phyloP scores from a whole-genome alignment of 371 early-diverging fungal species.

The Circinella umbellata region DNA sequence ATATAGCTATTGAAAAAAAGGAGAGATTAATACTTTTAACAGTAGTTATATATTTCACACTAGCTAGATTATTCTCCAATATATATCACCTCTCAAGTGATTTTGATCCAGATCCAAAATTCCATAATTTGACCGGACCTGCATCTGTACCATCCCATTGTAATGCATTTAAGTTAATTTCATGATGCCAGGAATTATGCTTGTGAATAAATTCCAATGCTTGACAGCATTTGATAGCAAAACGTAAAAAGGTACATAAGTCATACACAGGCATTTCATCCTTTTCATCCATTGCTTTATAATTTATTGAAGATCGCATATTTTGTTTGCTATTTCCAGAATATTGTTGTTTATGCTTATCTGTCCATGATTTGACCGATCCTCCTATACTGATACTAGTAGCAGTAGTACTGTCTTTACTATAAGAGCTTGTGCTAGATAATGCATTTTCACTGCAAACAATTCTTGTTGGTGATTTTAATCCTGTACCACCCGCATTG shows the following conservation, averaged over 20 bases:
- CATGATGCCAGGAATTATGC: slow-evolving; percentile 43
- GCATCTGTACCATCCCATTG: slow-evolving; percentile 43
- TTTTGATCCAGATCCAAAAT: slow-evolving; percentile 42
- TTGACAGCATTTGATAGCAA: slow-evolving; percentile 50
- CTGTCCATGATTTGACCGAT: neutral
- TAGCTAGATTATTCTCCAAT: too few species aligned
- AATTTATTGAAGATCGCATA: neutral
- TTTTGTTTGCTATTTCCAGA: neutral
- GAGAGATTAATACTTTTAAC: too few species aligned
- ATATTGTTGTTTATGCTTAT: neutral
- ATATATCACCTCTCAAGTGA: slow-evolving; percentile 27
- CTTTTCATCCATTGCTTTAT: neutral
- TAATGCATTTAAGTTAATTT: slow-evolving; percentile 42
- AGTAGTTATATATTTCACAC: too few species aligned
- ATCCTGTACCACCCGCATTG: too few species aligned
- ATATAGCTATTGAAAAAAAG: slow-evolving; percentile 20
- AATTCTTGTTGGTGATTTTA: neutral
- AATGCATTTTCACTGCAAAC: neutral
- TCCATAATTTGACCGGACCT: slow-evolving; percentile 41
- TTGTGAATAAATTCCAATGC: slow-evolving; percentile 51
- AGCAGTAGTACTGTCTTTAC: neutral
- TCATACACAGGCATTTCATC: slow-evolving; percentile 20
- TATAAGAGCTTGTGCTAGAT: neutral
- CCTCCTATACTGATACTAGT: neutral
- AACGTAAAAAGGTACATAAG: slow-evolving; percentile 44